Percentiles rank a stretch among this genome's conserved stretches.
Evolutionary conservation across 2,329 filamentous ascomycete species (phyloP).

Genomic region (Fragosphaeria purpurea): DNA sequence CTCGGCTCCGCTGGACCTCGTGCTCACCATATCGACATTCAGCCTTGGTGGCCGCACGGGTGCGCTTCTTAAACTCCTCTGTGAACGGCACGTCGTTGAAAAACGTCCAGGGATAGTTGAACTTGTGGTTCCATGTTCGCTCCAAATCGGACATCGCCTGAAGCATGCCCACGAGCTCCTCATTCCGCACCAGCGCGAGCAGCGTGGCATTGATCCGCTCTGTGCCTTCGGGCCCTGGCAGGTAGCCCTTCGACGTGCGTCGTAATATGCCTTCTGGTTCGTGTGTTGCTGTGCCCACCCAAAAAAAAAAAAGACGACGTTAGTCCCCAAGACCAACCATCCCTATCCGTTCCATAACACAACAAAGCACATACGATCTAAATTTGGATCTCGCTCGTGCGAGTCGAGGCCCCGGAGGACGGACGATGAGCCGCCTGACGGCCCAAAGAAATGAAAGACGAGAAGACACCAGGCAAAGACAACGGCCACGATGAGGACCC

Average conservation of each 20-base stretch:
- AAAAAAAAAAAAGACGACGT: no score
- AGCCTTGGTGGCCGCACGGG: conserved; percentile 74
- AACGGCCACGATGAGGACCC: conserved; percentile 63
- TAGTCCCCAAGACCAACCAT: no score
- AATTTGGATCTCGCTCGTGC: conserved; percentile 65
- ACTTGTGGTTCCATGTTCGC: conserved; percentile 93
- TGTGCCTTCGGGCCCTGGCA: conserved; percentile 61
- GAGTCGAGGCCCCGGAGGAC: conserved; percentile 28
- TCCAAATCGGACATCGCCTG: conserved; percentile 87
- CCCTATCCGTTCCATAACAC: no score
- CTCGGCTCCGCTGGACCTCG: no score
- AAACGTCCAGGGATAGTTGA: conserved; percentile 99
- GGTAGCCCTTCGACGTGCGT: conserved; percentile 68
- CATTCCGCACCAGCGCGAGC: conserved; percentile 83
- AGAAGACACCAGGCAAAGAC: conserved; percentile 64
- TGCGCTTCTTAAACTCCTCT: conserved; percentile 82
- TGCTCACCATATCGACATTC: conserved; percentile 69
- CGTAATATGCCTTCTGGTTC: conserved; percentile 72
- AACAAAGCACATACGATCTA: conserved; percentile 61
- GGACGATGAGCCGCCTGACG: conserved; percentile 31
- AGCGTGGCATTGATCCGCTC: conserved; percentile 89
- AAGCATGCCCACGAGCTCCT: conserved; percentile 75
- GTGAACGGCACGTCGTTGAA: conserved; percentile 95
- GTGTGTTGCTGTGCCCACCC: conserved; percentile 51
- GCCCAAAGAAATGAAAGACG: conserved; percentile 62